Evolutionary conservation across 2,329 filamentous ascomycete genomes (phyloP), one percentile per base, ranked within the genome.

Genomic region (Verticillium albo-atrum): DNA sequence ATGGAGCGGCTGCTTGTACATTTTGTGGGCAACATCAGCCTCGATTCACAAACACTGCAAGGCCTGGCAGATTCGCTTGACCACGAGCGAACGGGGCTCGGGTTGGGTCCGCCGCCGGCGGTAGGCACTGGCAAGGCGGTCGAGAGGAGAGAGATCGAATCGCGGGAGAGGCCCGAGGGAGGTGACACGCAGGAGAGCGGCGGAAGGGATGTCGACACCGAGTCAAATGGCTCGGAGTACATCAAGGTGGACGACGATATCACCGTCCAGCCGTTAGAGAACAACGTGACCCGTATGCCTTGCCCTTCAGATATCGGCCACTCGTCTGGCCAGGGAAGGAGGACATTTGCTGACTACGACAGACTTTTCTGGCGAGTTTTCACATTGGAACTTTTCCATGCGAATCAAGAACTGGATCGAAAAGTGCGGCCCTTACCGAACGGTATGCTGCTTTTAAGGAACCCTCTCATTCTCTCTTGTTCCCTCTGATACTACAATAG

Each of bases 321-420:
- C 34, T 3, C 30, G 9, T 32, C 30, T 32, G 30, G 9, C 14
- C 30, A 32, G 30, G 30, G 30, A 32, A 14, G 5, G 12, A 23
- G n/a, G 42, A 50, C n/a, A 25, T 50, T 12, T 50, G 42, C 20
- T 50, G 20, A 50, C 20, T 9, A 23, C n/a, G 10, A 23, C 50
- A 81, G 78, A 82, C 58, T 82, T 80, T 60, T 82, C 79, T 1
- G 79, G 79, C 9, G 79, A 82, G 62, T 81, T 82, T 63, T 82
- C 79, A 1, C 79, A 82, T 59, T 81, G 79, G 77, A 81, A 81
- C 62, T 82, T 82, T 64, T 81, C 79, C 47, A 80, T 79, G 77
- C 70, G 77, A 47, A 75, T 80, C 62, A 80, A 80, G 62, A 74
- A 77, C n/a, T 78, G 77, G 67, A 76, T 81, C n/a, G 75, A 80